A percentile compares a stretch with the other conserved stretches of the same genome.
Evolutionary conservation across 129 eudicot genomes (phyloP).

Genomic region (Saposhnikovia divaricata): DNA sequence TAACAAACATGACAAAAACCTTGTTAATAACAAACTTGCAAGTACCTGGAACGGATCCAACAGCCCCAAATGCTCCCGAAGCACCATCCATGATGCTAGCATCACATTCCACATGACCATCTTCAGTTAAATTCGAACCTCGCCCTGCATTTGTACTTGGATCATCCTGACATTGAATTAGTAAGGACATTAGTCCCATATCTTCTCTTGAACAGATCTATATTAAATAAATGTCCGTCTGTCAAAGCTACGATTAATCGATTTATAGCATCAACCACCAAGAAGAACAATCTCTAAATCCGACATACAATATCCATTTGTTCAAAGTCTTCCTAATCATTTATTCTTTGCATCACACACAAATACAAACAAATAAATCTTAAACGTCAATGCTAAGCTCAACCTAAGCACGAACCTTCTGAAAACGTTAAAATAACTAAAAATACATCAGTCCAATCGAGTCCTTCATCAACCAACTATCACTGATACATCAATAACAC

Average conservation of each 20-base stretch:
- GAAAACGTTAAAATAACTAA: no score
- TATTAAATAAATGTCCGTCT: background rate
- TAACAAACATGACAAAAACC: conserved; percentile 1
- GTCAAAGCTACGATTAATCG: background rate
- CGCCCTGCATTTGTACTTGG: conserved; percentile 92
- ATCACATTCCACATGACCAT: conserved; percentile 93
- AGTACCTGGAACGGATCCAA: conserved; percentile 95
- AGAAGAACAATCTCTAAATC: no score
- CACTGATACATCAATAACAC: no score
- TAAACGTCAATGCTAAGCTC: no score
- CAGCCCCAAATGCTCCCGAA: conserved; percentile 87
- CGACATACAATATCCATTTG: no score
- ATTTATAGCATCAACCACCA: background rate
- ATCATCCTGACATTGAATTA: conserved; percentile 48
- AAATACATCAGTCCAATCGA: no score
- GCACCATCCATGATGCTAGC: conserved; percentile 91
- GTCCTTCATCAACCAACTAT: no score
- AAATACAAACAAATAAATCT: no score
- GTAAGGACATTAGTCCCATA: background rate
- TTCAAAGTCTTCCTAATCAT: no score
- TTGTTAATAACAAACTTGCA: background rate
- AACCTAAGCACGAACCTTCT: no score
- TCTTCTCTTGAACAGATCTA: background rate
- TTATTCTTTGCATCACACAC: no score
- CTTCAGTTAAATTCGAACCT: conserved; percentile 92